A percentile compares a stretch with the other conserved stretches of the same genome.
Conservation (phyloP, 768 basidiomycete genomes). For the Udeniomyces megalosporus region DNA sequence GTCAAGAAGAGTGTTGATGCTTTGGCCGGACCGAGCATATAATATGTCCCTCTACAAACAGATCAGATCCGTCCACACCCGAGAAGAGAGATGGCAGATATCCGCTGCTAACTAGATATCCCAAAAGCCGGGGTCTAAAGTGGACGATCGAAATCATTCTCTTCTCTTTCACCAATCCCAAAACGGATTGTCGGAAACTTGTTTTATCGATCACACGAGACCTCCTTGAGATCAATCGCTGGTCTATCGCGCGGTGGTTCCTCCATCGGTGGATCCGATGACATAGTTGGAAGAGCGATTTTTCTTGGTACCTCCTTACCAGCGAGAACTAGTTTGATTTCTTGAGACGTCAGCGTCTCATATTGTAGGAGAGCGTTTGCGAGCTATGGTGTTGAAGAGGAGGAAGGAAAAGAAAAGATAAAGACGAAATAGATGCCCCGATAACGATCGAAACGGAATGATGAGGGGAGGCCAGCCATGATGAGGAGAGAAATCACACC, state of each 20-base stretch:
- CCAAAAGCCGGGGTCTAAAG: too few relatives aligned
- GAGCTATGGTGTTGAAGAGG: neutral
- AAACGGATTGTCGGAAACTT: too few relatives aligned
- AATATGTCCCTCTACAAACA: too few relatives aligned
- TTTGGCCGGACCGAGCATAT: neutral
- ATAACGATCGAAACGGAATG: neutral
- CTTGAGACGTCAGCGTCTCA: slow-evolving; percentile 7
- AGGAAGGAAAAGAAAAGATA: neutral
- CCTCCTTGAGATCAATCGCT: too few relatives aligned
- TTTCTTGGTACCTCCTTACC: neutral
- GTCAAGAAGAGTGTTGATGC: neutral
- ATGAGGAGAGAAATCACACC: neutral
- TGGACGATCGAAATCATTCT: too few relatives aligned
- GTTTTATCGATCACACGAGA: too few relatives aligned
- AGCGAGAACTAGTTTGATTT: neutral
- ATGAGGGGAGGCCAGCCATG: neutral
- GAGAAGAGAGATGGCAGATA: too few relatives aligned
- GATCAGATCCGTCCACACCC: too few relatives aligned
- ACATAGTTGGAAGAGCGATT: neutral
- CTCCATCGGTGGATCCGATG: too few relatives aligned
- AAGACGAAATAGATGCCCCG: neutral
- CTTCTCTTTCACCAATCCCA: too few relatives aligned
- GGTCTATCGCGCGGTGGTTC: too few relatives aligned
- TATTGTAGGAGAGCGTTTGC: slow-evolving; percentile 5
- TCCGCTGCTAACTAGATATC: too few relatives aligned